These are phyloP conservation scores for Mycena epipterygia DNA, from an alignment of 768 basidiomycete species.

Conservation along the genomic window DNA sequence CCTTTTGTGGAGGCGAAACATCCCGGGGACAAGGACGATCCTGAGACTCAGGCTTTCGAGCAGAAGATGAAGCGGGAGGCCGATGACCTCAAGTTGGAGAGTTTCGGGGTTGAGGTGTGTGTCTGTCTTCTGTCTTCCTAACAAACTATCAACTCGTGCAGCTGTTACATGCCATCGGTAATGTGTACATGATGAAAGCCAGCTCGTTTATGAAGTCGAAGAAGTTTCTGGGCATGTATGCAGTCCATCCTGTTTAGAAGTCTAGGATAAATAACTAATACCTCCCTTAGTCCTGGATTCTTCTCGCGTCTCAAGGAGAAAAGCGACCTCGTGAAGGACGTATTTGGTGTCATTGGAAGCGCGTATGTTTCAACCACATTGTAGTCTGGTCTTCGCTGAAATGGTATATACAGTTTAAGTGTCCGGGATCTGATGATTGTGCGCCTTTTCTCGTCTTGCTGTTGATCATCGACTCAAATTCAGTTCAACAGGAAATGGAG, in stretches of 20 bases:
- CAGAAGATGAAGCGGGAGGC: constrained; percentile 85
- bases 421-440: constrained; percentile 84
- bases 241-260: constrained; percentile 31
- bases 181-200: constrained; percentile 94
- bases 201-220: constrained; percentile 91
- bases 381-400: constrained; percentile 22
- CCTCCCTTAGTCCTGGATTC: constrained; percentile 79
- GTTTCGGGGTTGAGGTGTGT: constrained; percentile 94
- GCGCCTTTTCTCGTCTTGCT: constrained; percentile 27
- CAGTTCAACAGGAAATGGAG: constrained; percentile 81
- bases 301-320: constrained; percentile 96
- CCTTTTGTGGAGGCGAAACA: constrained; percentile 93
- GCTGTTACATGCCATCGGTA: constrained; percentile 92
- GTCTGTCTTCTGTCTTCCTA: neutral
- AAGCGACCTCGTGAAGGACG: constrained; percentile 92
- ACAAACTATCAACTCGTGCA: constrained; percentile 42
- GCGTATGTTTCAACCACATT: constrained; percentile 69
- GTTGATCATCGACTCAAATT: constrained; percentile 1
- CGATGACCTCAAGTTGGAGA: constrained; percentile 96
- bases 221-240: constrained; percentile 92
- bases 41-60: constrained; percentile 87
- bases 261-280: neutral
- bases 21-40: constrained; percentile 84
- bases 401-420: constrained; percentile 61
- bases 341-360: constrained; percentile 96